Percentiles rank a stretch among this genome's conserved stretches.
Evolutionary conservation across 73 alveolate species (phyloP).

Genomic region (Symbiodinium natans): DNA sequence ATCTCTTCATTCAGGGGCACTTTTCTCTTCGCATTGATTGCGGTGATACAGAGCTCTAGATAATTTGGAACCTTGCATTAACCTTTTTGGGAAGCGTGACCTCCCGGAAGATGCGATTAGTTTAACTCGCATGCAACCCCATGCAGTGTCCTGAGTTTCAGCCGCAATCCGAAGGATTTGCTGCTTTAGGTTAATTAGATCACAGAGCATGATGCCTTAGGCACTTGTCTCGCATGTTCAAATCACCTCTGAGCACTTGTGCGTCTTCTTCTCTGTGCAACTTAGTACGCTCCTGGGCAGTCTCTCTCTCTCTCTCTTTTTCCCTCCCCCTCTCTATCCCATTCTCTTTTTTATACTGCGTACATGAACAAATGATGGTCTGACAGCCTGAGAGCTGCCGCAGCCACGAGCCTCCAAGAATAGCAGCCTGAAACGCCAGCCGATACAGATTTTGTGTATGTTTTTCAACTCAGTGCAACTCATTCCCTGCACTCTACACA

Average conservation of each 20-base stretch:
- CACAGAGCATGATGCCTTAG: not conserved
- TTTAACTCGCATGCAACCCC: not conserved
- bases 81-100: not conserved
- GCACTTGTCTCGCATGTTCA: not conserved
- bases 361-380: too few relatives aligned
- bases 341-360: too few relatives aligned
- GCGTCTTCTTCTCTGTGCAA: not conserved
- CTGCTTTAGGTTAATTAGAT: not conserved
- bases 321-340: too few relatives aligned
- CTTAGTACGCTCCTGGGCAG: not conserved
- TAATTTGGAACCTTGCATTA: too few relatives aligned
- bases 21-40: too few relatives aligned
- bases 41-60: too few relatives aligned
- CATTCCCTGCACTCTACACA: not conserved
- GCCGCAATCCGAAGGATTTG: not conserved
- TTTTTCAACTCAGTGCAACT: not conserved
- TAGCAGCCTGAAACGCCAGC: not conserved
- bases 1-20: too few relatives aligned
- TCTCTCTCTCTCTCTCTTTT: too few relatives aligned
- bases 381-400: not conserved
- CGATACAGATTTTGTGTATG: not conserved
- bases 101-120: constrained; percentile 1
- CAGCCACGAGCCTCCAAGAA: not conserved
- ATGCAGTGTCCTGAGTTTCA: not conserved
- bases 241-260: not conserved